Percentiles rank a stretch among this genome's conserved stretches.
These are phyloP conservation scores for Pleomassaria siparia DNA, from an alignment of 2,329 filamentous ascomycete genomes.

Conservation along the genomic window DNA sequence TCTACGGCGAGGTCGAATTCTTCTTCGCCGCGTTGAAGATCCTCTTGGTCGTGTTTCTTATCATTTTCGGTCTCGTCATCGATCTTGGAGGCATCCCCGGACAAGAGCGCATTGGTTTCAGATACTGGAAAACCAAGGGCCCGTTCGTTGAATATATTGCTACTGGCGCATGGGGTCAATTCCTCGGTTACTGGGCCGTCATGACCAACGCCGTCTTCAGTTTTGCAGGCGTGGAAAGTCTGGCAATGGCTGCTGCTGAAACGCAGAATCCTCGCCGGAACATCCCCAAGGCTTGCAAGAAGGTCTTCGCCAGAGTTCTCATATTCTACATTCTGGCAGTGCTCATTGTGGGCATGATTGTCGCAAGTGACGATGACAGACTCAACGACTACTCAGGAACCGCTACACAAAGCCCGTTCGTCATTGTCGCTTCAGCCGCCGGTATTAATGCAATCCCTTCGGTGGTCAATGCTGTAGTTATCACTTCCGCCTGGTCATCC, in stretches of 20 bases:
- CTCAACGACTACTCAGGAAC: constrained; percentile 49
- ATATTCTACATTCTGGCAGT: constrained; percentile 55
- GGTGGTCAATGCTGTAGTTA: constrained; percentile 73
- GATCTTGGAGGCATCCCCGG: constrained; percentile 30
- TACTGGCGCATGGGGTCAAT: constrained; percentile 58
- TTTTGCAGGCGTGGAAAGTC: constrained; percentile 29
- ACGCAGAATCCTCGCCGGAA: constrained; percentile 32
- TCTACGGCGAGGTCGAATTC: constrained; percentile 50
- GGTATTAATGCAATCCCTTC: constrained; percentile 67
- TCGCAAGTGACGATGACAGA: constrained; percentile 54
- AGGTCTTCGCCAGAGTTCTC: constrained; percentile 55
- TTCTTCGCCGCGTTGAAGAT: constrained; percentile 52
- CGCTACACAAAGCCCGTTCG: constrained; percentile 31
- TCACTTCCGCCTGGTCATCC: constrained; percentile 70
- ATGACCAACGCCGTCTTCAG: constrained; percentile 54
- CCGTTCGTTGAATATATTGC: constrained; percentile 51
- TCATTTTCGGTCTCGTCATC: constrained; percentile 31
- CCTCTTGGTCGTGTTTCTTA: constrained; percentile 29
- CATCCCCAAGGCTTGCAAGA: constrained; percentile 56
- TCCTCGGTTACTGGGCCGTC: constrained; percentile 59
- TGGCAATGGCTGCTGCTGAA: constrained; percentile 34
- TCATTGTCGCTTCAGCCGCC: constrained; percentile 68
- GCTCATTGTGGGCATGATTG: constrained; percentile 58
- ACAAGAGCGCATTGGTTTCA: constrained; percentile 55
- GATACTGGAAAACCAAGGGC: constrained; percentile 68